Evolutionary conservation across 208 protist species (phyloP), one percentile per base, ranked within the genome.

Genomic region (Zelonia costaricensis): DNA sequence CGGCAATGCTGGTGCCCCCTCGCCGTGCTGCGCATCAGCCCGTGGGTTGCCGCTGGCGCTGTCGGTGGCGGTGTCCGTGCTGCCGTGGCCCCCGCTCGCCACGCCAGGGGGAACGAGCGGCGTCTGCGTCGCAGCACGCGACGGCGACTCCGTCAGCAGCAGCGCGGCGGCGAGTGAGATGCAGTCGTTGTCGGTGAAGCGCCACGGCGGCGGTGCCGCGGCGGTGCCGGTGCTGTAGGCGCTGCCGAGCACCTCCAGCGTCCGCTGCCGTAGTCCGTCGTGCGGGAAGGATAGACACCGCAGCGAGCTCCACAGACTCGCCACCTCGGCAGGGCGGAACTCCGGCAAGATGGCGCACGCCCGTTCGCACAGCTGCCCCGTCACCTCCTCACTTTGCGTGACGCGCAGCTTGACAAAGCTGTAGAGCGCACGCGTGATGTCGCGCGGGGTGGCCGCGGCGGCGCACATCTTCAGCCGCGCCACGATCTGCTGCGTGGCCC

Each of bases 401-500:
- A 92, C 82, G 15, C 66, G 62, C 23, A 95, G 80, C 61, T 80
- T 87, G 20, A 87, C 89, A 36, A 86, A 69, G 64, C 83, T 91
- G 71, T 93, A 92, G 9, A 95, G 62, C 13, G 75, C 61, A 20
- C 91, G 64, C n/a, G 74, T 78, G 25, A 93, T 80, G 28, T 95
- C 89, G 8, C 73, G 82, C 39, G 86, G 70, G 12, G 30, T 80
- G 10, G 83, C 68, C 16, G 78, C 57, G 6, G 64, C 66, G 51
- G 66, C 74, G 39, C 77, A 79, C 31, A 95, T 76, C 59, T 85
- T 82, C 23, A 93, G 74, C 18, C 89, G 89, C 18, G 84, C 76
- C 40, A 95, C 35, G 31, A 88, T 82, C 69, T 89, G 78, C 60
- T 95, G 89, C 45, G 90, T 87, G 4, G 92, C 86, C 5, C 82